Percentiles rank a stretch among this genome's conserved stretches.
phyloP scores from a whole-genome alignment of 352 stramenopile species.

The Pseudoperonospora humuli region DNA sequence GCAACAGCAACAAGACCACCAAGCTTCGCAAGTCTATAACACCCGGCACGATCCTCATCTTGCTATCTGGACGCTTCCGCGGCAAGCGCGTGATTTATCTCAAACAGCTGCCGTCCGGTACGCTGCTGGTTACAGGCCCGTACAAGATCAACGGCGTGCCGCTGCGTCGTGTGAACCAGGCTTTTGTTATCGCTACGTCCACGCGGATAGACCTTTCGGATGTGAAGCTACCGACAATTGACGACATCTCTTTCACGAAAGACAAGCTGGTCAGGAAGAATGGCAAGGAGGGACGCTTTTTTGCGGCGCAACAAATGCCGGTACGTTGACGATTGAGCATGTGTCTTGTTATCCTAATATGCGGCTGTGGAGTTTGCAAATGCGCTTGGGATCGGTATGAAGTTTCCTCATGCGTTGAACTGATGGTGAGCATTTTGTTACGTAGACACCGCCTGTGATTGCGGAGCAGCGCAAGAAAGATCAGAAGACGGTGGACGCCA shows the following conservation, averaged over 20 bases:
- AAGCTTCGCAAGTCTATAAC: conserved; percentile 94
- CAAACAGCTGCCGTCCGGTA: conserved; percentile 94
- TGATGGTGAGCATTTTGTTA: conserved; percentile 10
- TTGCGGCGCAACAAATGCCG: conserved; percentile 44
- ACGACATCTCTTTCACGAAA: conserved; percentile 93
- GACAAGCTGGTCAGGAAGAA: conserved; percentile 54
- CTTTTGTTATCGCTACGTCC: conserved; percentile 97
- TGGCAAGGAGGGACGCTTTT: conserved; percentile 89
- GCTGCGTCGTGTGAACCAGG: conserved; percentile 96
- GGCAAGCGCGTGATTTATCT: conserved; percentile 98
- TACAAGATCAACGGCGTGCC: conserved; percentile 99
- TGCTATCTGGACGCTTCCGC: conserved; percentile 94
- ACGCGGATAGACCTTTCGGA: conserved; percentile 93
- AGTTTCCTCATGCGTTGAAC: conserved; percentile 28
- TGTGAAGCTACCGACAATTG: conserved; percentile 86
- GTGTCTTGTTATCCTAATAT: conserved; percentile 1
- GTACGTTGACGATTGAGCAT: conserved; percentile 27
- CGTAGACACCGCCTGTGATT: conserved; percentile 55
- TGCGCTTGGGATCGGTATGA: conserved; percentile 66
- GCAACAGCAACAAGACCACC: conserved; percentile 81
- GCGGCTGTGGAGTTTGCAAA: conserved; percentile 14
- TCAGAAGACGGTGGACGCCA: conserved; percentile 92
- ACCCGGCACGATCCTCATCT: conserved; percentile 95
- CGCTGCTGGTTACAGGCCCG: conserved; percentile 95
- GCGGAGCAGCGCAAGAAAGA: conserved; percentile 93